Base-by-base conservation (phyloP, 2,329 filamentous ascomycete genomes). In the Orbilia ellipsospora region DNA sequence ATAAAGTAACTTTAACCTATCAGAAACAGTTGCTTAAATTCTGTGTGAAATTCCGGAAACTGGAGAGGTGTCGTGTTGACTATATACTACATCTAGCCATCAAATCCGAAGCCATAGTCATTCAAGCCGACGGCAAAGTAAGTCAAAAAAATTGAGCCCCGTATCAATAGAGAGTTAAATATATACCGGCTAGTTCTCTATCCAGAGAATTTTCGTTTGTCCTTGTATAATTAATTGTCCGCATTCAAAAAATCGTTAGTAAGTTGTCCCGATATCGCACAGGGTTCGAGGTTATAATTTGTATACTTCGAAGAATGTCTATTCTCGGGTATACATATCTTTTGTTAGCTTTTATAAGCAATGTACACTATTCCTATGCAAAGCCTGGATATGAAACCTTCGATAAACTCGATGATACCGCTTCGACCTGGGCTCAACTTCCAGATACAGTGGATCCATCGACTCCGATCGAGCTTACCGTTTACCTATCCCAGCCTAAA, bases 391-490 rank as follows among this genome's bases (percentile, higher is more conserved):
- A 52, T 23, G 2, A 52, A 52, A 52, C 12, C 1, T 52, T 52
- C 13, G 50, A 52, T 52, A 52, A 13, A 10, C 50, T 52, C 50
- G 50, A 52, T 6, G 50, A 52, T 52, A 52, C 13, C 50, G 50
- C 50, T 52, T 5, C 50, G 10, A 23, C 5, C 20, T 52, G 50
- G 50, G 13, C 20, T 13, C 50, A 52, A 26, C 50, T 52, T 52
- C 50, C 50, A 23, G 50, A 59, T 59, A 83, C 83, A 1, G 74
- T 78, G 8, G 80, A 82, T 0, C 80, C 82, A 0, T 83, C 84
- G 28, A 64, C 80, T 36, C 65, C 80, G 13, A 80, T 88, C 60
- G 83, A 82, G 2, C 84, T 81, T 36, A 75, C 78, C 26, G 77
- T 80, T 50, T 78, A 80, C 62, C 73, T 80, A 4, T 74, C 78